Evolutionary conservation across 345 rosid species (phyloP).

Genomic region (Eutrema heterophyllum): DNA sequence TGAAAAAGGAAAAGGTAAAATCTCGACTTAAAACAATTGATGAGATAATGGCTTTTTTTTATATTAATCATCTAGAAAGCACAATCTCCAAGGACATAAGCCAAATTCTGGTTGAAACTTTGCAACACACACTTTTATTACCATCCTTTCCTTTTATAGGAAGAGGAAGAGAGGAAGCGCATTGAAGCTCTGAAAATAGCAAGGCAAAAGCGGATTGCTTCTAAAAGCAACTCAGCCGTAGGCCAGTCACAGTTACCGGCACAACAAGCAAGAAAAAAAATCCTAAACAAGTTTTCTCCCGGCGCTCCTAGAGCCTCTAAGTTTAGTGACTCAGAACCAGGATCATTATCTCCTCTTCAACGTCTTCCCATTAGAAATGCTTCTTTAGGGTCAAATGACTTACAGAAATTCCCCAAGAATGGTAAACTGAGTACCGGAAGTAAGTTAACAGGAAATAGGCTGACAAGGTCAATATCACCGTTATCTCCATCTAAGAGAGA

Average conservation of each 20-base stretch:
- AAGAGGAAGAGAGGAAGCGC: conserved; percentile 70
- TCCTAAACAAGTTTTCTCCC: conserved; percentile 59
- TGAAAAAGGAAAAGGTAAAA: conserved; percentile 88
- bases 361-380: conserved; percentile 44
- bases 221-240: conserved; percentile 51
- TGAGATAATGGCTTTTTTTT: neutral
- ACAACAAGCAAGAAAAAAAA: conserved; percentile 49
- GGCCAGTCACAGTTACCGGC: conserved; percentile 40
- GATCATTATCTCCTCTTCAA: conserved; percentile 65
- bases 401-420: conserved; percentile 48
- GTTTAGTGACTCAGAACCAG: conserved; percentile 78
- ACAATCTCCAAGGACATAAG: neutral
- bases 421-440: conserved; percentile 46
- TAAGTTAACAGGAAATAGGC: conserved; percentile 50
- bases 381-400: conserved; percentile 49
- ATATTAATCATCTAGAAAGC: neutral
- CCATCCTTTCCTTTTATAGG: conserved; percentile 39
- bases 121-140: neutral
- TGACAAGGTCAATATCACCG: conserved; percentile 53
- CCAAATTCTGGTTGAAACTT: neutral
- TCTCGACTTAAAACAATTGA: neutral
- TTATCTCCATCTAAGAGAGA: conserved; percentile 57
- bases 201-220: conserved; percentile 89
- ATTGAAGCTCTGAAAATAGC: conserved; percentile 70
- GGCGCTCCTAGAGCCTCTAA: conserved; percentile 64